Evolutionary conservation across 179 eudicot genomes (phyloP), one percentile per base, ranked within the genome.

Genomic region (Beta corolliflora): DNA sequence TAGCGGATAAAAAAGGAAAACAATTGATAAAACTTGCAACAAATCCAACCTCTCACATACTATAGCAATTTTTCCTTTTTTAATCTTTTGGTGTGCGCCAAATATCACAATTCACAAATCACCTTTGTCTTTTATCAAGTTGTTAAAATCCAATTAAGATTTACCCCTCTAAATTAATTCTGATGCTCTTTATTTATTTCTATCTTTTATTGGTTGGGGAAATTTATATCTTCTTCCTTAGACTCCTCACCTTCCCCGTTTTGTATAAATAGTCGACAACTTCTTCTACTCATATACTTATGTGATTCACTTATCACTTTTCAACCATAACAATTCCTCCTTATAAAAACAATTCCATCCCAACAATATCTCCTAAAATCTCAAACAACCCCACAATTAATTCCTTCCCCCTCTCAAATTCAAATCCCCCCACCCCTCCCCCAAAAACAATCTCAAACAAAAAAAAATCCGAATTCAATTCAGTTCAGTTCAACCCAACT

Each of bases 261-360:
- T 45, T 81, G 69, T 81, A 75, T 81, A 81, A 75, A 81, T 55
- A 81, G 14, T 0, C 52, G 52, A 48, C 9, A 48, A 9, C 68
- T 36, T 0, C n/a, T 31, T 5, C 58, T 14, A 21, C 16, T n/a
- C 67, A 54, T 10, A 54, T 10, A 31, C 50, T 19, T 52, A 7
- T 55, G 81, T 58, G 79, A 65, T 74, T 81, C n/a, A 65, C 70
- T 71, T 65, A 75, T 81, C 75, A 66, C 58, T 74, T 23, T 69
- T 75, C 79, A 36, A 69, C 64, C 48, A 9, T 31, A 52, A 77
- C 23, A 7, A 64, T 5, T 8, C 25, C 52, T 46, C 48, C n/a
- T 2, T 45, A 9, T 19, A 23, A 15, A 44, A 71, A 19, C 29
- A 72, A 21, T 48, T 46, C 55, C 1, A 21, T 5, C 12, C 7